phyloP scores from a whole-genome alignment of 2,329 filamentous ascomycete species.

The Mycocentrospora acerina region DNA sequence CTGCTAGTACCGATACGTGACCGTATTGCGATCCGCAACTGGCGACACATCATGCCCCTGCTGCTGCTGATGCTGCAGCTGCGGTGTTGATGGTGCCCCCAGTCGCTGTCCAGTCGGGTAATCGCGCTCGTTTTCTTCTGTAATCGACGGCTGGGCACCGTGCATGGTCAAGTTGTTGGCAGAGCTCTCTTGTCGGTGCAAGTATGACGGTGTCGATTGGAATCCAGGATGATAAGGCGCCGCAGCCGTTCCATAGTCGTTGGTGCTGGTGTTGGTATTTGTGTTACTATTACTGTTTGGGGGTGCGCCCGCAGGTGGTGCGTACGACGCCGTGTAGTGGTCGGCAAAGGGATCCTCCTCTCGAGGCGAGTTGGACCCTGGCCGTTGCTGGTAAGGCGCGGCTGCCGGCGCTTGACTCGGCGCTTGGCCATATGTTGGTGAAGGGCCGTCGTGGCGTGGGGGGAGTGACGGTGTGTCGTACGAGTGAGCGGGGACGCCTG shows the following conservation, averaged over 20 bases:
- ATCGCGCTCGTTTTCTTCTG: slow-evolving; percentile 31
- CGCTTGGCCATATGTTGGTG: neutral
- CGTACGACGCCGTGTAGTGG: slow-evolving; percentile 39
- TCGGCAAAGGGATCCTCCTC: slow-evolving; percentile 47
- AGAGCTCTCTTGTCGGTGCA: slow-evolving; percentile 48
- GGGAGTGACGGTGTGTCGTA: slow-evolving; percentile 11
- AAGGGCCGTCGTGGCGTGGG: slow-evolving; percentile 15
- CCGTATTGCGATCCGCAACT: slow-evolving; percentile 38
- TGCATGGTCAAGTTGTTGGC: slow-evolving; percentile 50
- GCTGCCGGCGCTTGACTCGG: too few relatives aligned
- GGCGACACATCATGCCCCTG: slow-evolving; percentile 35
- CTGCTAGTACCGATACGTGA: slow-evolving; percentile 41
- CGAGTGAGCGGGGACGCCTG: slow-evolving; percentile 15
- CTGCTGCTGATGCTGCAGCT: slow-evolving; percentile 12
- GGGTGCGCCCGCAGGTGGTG: slow-evolving; percentile 25
- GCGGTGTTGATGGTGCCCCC: slow-evolving; percentile 25
- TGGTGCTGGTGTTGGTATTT: slow-evolving; percentile 10
- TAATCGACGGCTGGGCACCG: slow-evolving; percentile 33
- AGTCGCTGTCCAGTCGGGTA: slow-evolving; percentile 20
- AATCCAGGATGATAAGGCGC: slow-evolving; percentile 38
- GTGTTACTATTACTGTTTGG: too few relatives aligned
- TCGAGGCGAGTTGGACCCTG: slow-evolving; percentile 8
- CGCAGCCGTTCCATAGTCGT: slow-evolving; percentile 23
- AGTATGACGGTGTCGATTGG: slow-evolving; percentile 45
- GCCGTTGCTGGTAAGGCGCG: slow-evolving; percentile 16